Percentiles rank a stretch among this genome's conserved stretches.
Evolutionary conservation across 441 rosid species (phyloP).

Genomic region (Manihot esculenta): DNA sequence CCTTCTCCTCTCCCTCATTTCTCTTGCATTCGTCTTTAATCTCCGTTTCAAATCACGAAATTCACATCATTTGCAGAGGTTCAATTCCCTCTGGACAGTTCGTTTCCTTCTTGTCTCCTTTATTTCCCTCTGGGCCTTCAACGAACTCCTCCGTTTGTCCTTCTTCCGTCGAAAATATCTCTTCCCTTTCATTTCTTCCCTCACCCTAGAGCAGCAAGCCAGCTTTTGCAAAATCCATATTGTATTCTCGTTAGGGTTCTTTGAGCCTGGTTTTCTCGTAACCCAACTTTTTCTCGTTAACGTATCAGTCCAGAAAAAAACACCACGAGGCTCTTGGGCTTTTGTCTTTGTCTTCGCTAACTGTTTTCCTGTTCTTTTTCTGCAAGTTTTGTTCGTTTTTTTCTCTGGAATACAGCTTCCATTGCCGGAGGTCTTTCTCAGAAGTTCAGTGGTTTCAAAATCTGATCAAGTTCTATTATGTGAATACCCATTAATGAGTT

Average conservation of each 20-base stretch:
- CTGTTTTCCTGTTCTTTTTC: conserved; percentile 38
- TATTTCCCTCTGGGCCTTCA: conserved; percentile 45
- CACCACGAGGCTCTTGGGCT: conserved; percentile 32
- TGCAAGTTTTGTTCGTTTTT: conserved; percentile 36
- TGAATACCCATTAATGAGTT: conserved; percentile 43
- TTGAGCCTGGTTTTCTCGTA: conserved; percentile 52
- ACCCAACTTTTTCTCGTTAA: conserved; percentile 51
- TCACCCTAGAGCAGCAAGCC: conserved; percentile 25
- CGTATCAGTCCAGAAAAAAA: conserved; percentile 40
- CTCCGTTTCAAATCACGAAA: conserved; percentile 39
- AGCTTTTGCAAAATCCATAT: conserved; percentile 42
- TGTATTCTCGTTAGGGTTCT: conserved; percentile 50
- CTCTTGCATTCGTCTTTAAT: conserved; percentile 38
- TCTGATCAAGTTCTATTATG: conserved; percentile 33
- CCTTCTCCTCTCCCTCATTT: conserved; percentile 41
- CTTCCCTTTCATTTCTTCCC: conserved; percentile 17
- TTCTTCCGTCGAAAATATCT: conserved; percentile 29
- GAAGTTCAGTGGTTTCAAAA: conserved; percentile 25
- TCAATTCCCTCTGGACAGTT: conserved; percentile 59
- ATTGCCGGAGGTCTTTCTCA: conserved; percentile 25
- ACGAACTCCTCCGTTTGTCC: conserved; percentile 44
- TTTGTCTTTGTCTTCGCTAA: conserved; percentile 31
- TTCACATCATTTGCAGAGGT: conserved; percentile 35
- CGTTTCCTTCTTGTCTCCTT: conserved; percentile 47
- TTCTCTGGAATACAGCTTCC: background rate